Conservation (phyloP, 2,329 filamentous ascomycete genomes). For the Pseudogymnoascus sp. region DNA sequence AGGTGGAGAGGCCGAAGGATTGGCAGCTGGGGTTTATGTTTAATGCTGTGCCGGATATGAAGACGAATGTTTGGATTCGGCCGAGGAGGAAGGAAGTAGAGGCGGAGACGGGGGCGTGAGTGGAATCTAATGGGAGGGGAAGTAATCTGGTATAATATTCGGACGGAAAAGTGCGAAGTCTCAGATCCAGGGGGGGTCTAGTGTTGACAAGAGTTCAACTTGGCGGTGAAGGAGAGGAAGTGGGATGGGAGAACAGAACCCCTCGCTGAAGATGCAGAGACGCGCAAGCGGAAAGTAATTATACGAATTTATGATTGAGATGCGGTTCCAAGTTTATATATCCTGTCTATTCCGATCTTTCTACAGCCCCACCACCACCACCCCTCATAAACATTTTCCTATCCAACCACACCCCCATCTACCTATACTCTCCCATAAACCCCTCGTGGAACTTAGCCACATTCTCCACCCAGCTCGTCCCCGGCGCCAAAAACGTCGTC, state of each 20-base stretch:
- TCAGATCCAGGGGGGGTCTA: neutral
- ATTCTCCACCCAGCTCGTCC: constrained; percentile 85
- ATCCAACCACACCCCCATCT: neutral
- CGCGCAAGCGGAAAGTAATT: neutral
- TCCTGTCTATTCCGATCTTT: neutral
- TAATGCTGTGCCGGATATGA: neutral
- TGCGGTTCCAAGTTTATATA: neutral
- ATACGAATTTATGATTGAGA: constrained; percentile 1
- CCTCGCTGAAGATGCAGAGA: neutral
- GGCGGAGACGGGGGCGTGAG: neutral
- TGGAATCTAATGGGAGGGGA: neutral
- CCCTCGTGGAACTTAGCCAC: constrained; percentile 86
- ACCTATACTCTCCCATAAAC: constrained; percentile 76
- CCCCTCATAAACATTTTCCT: neutral
- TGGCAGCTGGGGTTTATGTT: neutral
- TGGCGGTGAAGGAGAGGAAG: neutral
- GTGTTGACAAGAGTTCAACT: neutral
- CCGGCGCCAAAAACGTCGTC: constrained; percentile 93
- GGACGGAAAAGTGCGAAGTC: too few species aligned
- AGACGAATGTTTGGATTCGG: neutral
- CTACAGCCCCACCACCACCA: neutral
- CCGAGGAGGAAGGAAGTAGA: neutral
- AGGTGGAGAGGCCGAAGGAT: neutral
- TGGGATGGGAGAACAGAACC: neutral
- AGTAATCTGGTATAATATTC: neutral